Evolutionary conservation across 2,329 filamentous ascomycete genomes (phyloP), one percentile per base, ranked within the genome.

Genomic region (Fusarium foetens): DNA sequence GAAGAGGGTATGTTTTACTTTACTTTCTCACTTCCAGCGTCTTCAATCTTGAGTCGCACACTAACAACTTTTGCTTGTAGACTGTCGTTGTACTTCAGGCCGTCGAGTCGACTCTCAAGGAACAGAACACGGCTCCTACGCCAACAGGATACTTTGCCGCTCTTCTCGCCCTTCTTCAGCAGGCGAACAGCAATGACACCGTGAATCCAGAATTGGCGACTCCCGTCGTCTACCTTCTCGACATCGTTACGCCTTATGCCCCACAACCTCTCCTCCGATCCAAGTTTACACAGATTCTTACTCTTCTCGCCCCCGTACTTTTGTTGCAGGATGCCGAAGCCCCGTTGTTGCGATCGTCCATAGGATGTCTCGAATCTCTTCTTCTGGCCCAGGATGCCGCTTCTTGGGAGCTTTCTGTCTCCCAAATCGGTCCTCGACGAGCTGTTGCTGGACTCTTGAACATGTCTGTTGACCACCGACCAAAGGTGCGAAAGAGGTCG

Each of bases 111-210:
- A 98, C 94, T 45, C 90, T 99, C 66, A 91, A 92, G 80, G 93
- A 95, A 77, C 94, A 98, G 81, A 93, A 95, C 78, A 91, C 93
- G 63, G 90, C 94, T 63, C 88, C 92, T 66, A 95, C 94, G 3
- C 89, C 96, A 29, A 98, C 96, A 21, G 94, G 93, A 68, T 99
- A 98, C 84, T 98, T 98, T 80, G 95, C 95, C 21, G 95, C 96
- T n/a, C 90, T 99, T 9, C 88, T 99, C 49, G 94, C 95, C 41
- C 88, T 99, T 7, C 89, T 99, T 6, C 89, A 90, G 76, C 93
- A 97, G 83, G 92, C 94, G 33, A 88, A 93, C 59, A 89, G 87
- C 42, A 86, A 83, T 72, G 92, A 90, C 57, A 89, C 90, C 60
- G 86, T 93, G 61, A 95, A 95, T 80, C 93, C 93, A 80, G 94